phyloP scores from a whole-genome alignment of 192 early-diverging fungal species.

The Coemansia sp. region DNA sequence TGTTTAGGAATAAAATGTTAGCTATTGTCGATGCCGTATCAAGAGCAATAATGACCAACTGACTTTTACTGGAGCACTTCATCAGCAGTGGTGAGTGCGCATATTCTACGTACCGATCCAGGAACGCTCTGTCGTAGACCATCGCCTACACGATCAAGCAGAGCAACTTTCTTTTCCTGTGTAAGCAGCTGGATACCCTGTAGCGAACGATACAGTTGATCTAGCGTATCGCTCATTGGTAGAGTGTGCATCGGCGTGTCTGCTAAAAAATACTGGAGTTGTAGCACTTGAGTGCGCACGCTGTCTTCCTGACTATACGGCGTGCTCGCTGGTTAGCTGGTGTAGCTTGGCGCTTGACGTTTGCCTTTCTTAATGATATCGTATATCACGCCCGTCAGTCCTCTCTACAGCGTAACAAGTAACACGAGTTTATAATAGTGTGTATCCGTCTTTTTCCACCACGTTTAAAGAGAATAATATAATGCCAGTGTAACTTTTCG shows the following conservation, averaged over 20 bases:
- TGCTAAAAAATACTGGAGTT: not conserved
- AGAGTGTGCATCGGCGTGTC: not conserved
- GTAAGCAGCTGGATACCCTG: conserved; percentile 29
- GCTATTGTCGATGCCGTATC: not conserved
- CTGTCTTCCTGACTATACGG: too few species aligned
- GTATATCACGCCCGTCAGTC: too few species aligned
- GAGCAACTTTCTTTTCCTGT: conserved; percentile 26
- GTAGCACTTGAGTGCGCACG: not conserved
- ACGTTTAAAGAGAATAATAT: too few species aligned
- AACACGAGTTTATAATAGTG: too few species aligned
- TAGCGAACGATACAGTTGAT: conserved; percentile 31
- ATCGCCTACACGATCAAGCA: conserved; percentile 27
- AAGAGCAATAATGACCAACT: not conserved
- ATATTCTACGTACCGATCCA: conserved; percentile 33
- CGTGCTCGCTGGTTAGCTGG: not conserved
- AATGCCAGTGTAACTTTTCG: too few species aligned
- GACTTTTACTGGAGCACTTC: not conserved
- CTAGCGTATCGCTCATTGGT: conserved; percentile 40
- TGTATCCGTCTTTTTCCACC: too few species aligned
- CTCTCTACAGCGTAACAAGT: too few species aligned
- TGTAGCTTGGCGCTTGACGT: not conserved
- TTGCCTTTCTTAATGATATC: too few species aligned
- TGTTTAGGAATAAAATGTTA: not conserved
- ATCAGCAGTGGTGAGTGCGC: too few species aligned
- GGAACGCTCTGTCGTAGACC: conserved; percentile 16